phyloP scores from a whole-genome alignment of 176 grass and related monocot genomes.

The Rhynchospora pubera region DNA sequence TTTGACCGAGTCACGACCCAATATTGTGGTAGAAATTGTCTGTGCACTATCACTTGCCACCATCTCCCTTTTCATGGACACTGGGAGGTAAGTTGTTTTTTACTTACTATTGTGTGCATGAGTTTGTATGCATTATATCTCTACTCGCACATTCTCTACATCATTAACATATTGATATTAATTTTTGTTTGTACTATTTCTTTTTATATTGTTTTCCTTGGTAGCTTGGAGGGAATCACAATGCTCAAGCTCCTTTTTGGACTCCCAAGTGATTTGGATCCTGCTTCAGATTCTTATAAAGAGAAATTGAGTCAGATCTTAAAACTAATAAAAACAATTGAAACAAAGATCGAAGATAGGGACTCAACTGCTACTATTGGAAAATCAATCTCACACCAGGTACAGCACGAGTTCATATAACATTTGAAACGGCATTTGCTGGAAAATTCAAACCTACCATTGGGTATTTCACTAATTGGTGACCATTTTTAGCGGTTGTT shows the following conservation, averaged over 20 bases:
- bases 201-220: constrained; percentile 12
- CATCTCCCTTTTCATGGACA: constrained; percentile 41
- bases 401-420: constrained; percentile 21
- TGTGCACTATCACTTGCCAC: constrained; percentile 52
- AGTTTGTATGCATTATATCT: not conserved
- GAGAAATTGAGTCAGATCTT: constrained; percentile 40
- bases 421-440: not conserved
- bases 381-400: constrained; percentile 46
- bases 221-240: constrained; percentile 52
- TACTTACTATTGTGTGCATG: not conserved
- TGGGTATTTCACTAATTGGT: not conserved
- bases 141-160: not conserved
- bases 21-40: constrained; percentile 55
- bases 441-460: not conserved
- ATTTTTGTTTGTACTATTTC: not conserved
- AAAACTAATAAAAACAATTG: constrained; percentile 43
- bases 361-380: constrained; percentile 31
- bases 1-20: constrained; percentile 28
- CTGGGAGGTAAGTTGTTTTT: constrained; percentile 49
- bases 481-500: not conserved
- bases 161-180: not conserved
- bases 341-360: constrained; percentile 41
- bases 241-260: constrained; percentile 83
- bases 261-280: constrained; percentile 39
- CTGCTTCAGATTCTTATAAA: constrained; percentile 30